Percentiles rank a stretch among this genome's conserved stretches.
Conservation (phyloP, 139 green algal species). For the Zygnema cylindricum region DNA sequence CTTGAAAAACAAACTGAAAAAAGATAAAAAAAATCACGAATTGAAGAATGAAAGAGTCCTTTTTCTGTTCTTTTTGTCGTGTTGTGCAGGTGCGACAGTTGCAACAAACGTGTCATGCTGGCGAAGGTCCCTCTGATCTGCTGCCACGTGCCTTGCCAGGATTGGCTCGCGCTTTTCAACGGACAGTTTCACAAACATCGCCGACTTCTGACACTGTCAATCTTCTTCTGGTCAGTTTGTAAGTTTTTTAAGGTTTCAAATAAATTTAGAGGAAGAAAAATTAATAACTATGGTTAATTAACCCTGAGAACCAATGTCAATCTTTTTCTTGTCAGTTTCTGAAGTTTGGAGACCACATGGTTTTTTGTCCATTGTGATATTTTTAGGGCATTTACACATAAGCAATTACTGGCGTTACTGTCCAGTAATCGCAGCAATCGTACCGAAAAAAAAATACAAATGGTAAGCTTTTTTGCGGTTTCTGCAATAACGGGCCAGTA, state of each 20-base stretch:
- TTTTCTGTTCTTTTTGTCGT: too few relatives aligned
- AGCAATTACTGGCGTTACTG: too few relatives aligned
- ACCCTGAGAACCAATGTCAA: not conserved
- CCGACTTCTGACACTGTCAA: not conserved
- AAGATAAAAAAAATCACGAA: too few relatives aligned
- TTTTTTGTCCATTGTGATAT: constrained; percentile 22
- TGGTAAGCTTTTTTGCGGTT: too few relatives aligned
- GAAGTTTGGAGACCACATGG: not conserved
- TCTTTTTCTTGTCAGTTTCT: not conserved
- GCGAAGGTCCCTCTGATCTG: not conserved
- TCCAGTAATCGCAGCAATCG: too few relatives aligned
- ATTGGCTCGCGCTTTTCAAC: constrained; percentile 2
- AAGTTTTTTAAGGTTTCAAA: too few relatives aligned
- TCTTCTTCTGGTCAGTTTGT: constrained; percentile 6
- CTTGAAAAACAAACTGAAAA: too few relatives aligned
- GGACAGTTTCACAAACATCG: not conserved
- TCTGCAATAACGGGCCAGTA: too few relatives aligned
- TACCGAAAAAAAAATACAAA: too few relatives aligned
- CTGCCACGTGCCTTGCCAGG: not conserved
- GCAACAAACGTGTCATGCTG: not conserved
- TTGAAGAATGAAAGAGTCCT: too few relatives aligned
- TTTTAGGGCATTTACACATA: not conserved
- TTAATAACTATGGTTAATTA: not conserved
- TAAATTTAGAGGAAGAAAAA: too few relatives aligned
- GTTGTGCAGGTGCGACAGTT: not conserved